phyloP scores from a whole-genome alignment of 129 eudicot genomes.

The Escallonia rubra region DNA sequence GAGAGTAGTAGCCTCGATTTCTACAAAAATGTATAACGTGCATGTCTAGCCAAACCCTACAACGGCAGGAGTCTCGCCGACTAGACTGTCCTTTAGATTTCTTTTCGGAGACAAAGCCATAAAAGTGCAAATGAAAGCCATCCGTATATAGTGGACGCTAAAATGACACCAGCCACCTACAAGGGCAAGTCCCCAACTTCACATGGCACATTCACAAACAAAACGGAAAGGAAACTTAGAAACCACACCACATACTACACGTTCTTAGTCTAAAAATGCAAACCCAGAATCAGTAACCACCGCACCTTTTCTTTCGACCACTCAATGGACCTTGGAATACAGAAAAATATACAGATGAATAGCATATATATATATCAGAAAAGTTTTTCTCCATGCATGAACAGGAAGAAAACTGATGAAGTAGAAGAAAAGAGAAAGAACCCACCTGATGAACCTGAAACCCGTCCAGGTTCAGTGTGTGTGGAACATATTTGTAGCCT shows the following conservation, averaged over 20 bases:
- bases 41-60: too few species aligned
- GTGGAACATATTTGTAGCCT: background rate
- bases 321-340: conserved; percentile 28
- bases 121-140: background rate
- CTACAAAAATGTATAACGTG: too few species aligned
- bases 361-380: background rate
- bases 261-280: too few species aligned
- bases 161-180: background rate
- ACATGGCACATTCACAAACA: background rate
- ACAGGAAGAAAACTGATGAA: background rate
- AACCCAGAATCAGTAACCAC: background rate
- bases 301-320: conserved; percentile 21
- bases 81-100: background rate
- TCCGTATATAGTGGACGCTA: background rate
- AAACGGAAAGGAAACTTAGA: background rate
- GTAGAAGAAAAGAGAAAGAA: background rate
- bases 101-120: background rate
- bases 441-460: conserved; percentile 5
- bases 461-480: conserved; percentile 35
- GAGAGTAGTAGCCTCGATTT: too few species aligned
- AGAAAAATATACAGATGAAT: background rate
- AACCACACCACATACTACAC: too few species aligned
- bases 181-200: background rate
- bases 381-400: background rate
- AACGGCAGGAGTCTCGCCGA: background rate